Base-by-base conservation (phyloP, 306 rosid species). In the Parietaria judaica region DNA sequence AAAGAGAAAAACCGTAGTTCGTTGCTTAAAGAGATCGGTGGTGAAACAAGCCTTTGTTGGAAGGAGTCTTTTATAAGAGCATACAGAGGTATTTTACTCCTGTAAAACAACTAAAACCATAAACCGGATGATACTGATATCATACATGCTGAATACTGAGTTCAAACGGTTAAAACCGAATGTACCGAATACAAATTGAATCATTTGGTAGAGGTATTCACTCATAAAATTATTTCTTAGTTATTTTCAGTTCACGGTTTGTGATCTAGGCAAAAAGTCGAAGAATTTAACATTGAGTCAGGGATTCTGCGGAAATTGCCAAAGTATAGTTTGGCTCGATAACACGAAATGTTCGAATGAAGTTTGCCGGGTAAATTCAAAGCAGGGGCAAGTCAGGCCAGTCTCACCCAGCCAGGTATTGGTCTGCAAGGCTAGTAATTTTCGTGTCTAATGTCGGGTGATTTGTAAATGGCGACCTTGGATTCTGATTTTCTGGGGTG, bases 271-370 rank as follows among this genome's bases (percentile, higher is more conserved):
- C 44, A 66, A 70, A 60, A 66, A 78, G 31, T 72, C 76, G 11
- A 74, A 61, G 78, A 85, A 71, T 73, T 67, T 81, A 54, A 58
- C 79, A 65, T 78, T 75, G 51, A 77, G 63, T 13, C 72, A 95
- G 62, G 98, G 96, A 73, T 91, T 78, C 70, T 87, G 98, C 74
- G 77, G 64, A 59, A 74, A 56, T 69, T 91, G 98, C 77, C 64
- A 72, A 67, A 68, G 78, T 16, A 61, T 91, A 63, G 96, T 85
- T 70, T 85, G 87, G 95, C 75, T 81, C 51, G 68, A 74, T 66
- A 80, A 82, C 77, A 63, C 74, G 74, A 85, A 66, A 75, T 91
- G 95, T 77, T 67, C 80, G 50, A 72, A 80, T 61, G 44, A 51
- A 67, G 76, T 65, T 55, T 58, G 68, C 11, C 70, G 78, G 65